These are phyloP conservation scores for Prunus campanulata DNA, from an alignment of 306 rosid genomes.

Conservation along the genomic window DNA sequence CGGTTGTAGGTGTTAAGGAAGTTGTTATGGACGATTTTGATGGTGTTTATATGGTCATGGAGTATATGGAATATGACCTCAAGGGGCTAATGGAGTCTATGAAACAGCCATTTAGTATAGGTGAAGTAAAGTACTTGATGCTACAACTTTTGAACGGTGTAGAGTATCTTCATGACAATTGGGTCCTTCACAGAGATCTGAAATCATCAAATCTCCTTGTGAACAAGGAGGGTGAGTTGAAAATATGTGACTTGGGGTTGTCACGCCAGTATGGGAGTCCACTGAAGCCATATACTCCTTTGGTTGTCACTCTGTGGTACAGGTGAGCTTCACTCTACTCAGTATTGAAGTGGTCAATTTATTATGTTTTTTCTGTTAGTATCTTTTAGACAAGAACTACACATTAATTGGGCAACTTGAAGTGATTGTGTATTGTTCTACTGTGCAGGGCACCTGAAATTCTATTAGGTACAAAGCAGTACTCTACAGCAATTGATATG, in stretches of 20 bases:
- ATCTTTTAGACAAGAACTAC: too few species aligned
- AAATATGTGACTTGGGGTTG: slow-evolving; percentile 92
- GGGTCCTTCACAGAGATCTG: slow-evolving; percentile 94
- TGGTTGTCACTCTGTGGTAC: slow-evolving; percentile 96
- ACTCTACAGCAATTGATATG: slow-evolving; percentile 95
- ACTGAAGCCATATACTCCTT: slow-evolving; percentile 72
- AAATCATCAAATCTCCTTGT: slow-evolving; percentile 85
- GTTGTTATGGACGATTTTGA: slow-evolving; percentile 72
- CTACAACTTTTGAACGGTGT: slow-evolving; percentile 77
- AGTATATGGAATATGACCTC: slow-evolving; percentile 82
- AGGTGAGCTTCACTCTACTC: not conserved
- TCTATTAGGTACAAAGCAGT: slow-evolving; percentile 63
- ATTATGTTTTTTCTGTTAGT: too few species aligned
- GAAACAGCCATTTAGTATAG: slow-evolving; percentile 67
- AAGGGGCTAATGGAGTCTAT: slow-evolving; percentile 58
- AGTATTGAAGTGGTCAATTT: too few species aligned
- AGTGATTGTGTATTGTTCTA: too few species aligned
- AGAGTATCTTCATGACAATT: slow-evolving; percentile 85
- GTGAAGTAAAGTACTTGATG: slow-evolving; percentile 78
- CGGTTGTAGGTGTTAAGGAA: slow-evolving; percentile 84
- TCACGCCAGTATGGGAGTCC: slow-evolving; percentile 93
- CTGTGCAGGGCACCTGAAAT: slow-evolving; percentile 75
- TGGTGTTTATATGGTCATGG: slow-evolving; percentile 94
- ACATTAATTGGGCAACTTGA: too few species aligned
- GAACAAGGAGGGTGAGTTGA: slow-evolving; percentile 71